A percentile compares a stretch with the other conserved stretches of the same genome.
Conservation (phyloP, 306 rosid species). For the Crotalaria pallida region DNA sequence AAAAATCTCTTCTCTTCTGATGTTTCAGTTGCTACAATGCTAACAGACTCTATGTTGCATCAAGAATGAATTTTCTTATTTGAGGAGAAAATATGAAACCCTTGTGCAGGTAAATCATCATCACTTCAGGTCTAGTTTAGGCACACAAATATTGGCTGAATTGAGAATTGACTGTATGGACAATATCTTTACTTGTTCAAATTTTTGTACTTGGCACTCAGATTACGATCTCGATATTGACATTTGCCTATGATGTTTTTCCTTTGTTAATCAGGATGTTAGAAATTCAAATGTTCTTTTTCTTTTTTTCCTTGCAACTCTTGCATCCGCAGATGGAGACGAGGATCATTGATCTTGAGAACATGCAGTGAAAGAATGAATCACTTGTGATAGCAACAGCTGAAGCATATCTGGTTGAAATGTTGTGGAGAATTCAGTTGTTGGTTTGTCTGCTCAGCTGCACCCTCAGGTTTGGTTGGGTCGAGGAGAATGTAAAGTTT, state of each 20-base stretch:
- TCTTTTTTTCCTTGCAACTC: not conserved
- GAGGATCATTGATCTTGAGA: slow-evolving; percentile 18
- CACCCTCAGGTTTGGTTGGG: slow-evolving; percentile 15
- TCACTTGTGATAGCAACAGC: not conserved
- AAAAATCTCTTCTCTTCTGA: not conserved
- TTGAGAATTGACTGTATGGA: too few species aligned
- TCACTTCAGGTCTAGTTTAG: not conserved
- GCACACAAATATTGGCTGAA: not conserved
- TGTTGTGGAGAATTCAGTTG: slow-evolving; percentile 3
- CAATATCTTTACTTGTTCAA: not conserved
- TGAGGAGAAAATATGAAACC: slow-evolving; percentile 22
- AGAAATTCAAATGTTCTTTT: not conserved
- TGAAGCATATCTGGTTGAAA: slow-evolving; percentile 9
- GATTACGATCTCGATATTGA: not conserved
- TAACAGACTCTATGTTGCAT: slow-evolving; percentile 8
- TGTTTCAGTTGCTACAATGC: slow-evolving; percentile 24
- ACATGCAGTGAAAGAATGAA: not conserved
- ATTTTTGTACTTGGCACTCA: not conserved
- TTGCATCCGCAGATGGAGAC: slow-evolving; percentile 15
- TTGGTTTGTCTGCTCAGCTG: slow-evolving; percentile 10
- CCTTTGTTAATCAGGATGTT: too few species aligned
- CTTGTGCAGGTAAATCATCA: slow-evolving; percentile 24
- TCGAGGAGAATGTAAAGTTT: slow-evolving; percentile 4
- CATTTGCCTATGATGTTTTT: too few species aligned
- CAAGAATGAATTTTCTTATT: slow-evolving; percentile 21